These are phyloP conservation scores for Diversispora eburnea DNA, from an alignment of 192 early-diverging fungal genomes.

Conservation along the genomic window DNA sequence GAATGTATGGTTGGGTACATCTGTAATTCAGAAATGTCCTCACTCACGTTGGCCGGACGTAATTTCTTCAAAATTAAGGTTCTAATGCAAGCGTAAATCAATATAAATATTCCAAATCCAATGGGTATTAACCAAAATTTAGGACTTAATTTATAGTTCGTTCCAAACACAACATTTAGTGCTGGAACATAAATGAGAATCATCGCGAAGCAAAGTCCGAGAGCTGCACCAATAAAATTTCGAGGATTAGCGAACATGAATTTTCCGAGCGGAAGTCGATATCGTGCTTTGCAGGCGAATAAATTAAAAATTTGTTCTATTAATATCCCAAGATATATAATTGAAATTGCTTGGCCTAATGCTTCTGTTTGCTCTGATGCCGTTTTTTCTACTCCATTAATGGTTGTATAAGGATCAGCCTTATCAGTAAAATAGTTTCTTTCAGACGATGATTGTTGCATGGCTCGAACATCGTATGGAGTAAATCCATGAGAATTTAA, in stretches of 20 bases:
- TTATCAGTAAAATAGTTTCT: conserved; percentile 48
- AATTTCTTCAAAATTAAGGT: conserved; percentile 57
- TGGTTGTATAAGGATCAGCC: conserved; percentile 39
- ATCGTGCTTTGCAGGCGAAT: conserved; percentile 86
- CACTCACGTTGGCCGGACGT: conserved; percentile 63
- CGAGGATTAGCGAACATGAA: conserved; percentile 79
- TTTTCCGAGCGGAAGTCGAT: conserved; percentile 70
- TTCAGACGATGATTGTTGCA: conserved; percentile 48
- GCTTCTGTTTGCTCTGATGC: conserved; percentile 62
- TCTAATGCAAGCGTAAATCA: conserved; percentile 70
- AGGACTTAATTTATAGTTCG: conserved; percentile 60
- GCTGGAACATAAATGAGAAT: conserved; percentile 84
- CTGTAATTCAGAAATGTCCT: conserved; percentile 78
- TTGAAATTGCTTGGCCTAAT: conserved; percentile 74
- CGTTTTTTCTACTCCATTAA: conserved; percentile 36
- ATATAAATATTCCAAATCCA: conserved; percentile 75
- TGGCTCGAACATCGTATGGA: conserved; percentile 52
- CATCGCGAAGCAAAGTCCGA: conserved; percentile 62
- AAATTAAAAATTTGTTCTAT: conserved; percentile 92
- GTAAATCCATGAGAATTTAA: conserved; percentile 61
- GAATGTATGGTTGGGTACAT: conserved; percentile 40
- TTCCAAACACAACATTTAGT: conserved; percentile 74
- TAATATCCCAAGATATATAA: conserved; percentile 72
- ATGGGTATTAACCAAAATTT: conserved; percentile 83
- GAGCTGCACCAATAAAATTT: conserved; percentile 67